A percentile compares a stretch with the other conserved stretches of the same genome.
phyloP scores from a whole-genome alignment of 2,329 filamentous ascomycete species.

The Dactylella cylindrospora region DNA sequence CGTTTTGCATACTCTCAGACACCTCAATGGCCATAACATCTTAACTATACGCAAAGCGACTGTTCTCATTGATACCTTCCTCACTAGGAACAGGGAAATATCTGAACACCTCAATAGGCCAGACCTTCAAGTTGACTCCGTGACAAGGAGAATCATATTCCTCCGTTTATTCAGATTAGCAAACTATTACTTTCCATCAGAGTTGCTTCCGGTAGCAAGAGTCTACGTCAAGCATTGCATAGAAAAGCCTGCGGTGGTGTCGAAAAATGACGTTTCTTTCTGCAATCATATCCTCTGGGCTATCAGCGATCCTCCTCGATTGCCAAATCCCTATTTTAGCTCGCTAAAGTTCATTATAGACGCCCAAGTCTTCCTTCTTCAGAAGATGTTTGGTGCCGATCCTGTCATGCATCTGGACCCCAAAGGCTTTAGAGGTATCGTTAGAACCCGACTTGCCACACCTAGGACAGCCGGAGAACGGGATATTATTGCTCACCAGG shows the following conservation, averaged over 20 bases:
- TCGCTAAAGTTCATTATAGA: constrained; percentile 36
- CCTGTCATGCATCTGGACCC: constrained; percentile 36
- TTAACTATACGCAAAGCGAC: constrained; percentile 15
- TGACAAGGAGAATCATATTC: constrained; percentile 38
- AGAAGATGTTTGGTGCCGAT: constrained; percentile 30
- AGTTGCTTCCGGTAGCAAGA: constrained; percentile 12
- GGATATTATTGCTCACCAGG: constrained; percentile 27
- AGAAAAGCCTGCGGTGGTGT: constrained; percentile 19
- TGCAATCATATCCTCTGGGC: constrained; percentile 37
- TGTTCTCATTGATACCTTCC: constrained; percentile 15
- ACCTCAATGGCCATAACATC: constrained; percentile 25
- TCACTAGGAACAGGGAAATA: constrained; percentile 21
- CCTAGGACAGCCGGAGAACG: constrained; percentile 17
- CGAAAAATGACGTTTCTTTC: constrained; percentile 30
- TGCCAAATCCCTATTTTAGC: constrained; percentile 10
- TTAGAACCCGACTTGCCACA: constrained; percentile 29
- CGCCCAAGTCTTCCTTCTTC: constrained; percentile 23
- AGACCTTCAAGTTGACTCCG: constrained; percentile 7
- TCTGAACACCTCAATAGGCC: constrained; percentile 1
- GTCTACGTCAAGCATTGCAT: constrained; percentile 38
- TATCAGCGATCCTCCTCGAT: constrained; percentile 21
- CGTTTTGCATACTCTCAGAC: constrained; percentile 26
- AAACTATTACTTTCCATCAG: constrained; percentile 30
- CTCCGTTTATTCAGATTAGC: constrained; percentile 26
- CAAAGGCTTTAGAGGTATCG: constrained; percentile 37